Base-by-base conservation (phyloP, 164 flowering plant genomes). In the Saururus chinensis region DNA sequence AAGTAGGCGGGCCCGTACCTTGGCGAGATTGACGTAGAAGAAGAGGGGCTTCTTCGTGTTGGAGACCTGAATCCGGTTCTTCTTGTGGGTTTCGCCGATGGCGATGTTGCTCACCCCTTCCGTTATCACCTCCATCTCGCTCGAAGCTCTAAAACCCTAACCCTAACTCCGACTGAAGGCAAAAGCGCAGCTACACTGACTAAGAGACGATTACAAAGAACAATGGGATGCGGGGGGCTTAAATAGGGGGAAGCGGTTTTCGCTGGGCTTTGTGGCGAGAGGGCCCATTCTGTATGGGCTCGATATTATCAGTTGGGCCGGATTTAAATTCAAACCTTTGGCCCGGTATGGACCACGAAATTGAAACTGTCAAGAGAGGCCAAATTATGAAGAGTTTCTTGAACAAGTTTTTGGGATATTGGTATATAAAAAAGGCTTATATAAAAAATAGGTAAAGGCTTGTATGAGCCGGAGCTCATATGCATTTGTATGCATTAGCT, bases 21-120 rank as follows among this genome's bases (percentile, higher is more conserved):
- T 67, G 40, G 70, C 70, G 24, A 67, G 65, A 57, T 67, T 62
- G 57, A 67, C 70, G 51, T 67, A 67, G 65, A 67, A 67, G 56
- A 67, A 67, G 65, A 67, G 65, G 24, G 70, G 70, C 24, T 67
- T 67, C 61, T 67, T 66, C 45, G 90, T 83, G 77, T 83, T 83
- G 70, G 91, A 83, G 56, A 85, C 91, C 68, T 83, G 86, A 71
- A 85, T 85, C 12, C 88, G 79, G 35, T 85, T 85, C 82, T 76
- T 80, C 83, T 77, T 61, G 70, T 61, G 57, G 4, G 68, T 40
- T 67, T 82, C 87, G 14, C 19, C 45, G 51, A 83, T 51, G 75
- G 26, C 70, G 37, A 83, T 66, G 75, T 73, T 78, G 74, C 72
- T 77, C 19, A 85, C 81, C 60, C 81, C 86, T 17, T 80, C 86